Evolutionary conservation across 106 monocot species (phyloP).

Genomic region (Xerophyta viscosa): DNA sequence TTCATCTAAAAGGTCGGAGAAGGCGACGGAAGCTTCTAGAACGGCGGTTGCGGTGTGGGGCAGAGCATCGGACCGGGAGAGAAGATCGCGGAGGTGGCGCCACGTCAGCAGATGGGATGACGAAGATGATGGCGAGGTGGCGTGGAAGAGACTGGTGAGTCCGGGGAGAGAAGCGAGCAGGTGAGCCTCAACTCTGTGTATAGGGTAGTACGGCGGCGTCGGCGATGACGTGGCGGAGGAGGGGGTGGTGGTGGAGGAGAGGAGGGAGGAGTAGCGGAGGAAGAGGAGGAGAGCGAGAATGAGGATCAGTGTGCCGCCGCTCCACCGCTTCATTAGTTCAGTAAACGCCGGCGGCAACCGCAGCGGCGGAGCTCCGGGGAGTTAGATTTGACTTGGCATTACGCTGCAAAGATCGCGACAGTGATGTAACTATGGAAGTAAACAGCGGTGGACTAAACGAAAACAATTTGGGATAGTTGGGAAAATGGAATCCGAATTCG

Average conservation of each 20-base stretch:
- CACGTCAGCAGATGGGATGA: constrained; percentile 31
- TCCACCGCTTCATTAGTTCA: constrained; percentile 60
- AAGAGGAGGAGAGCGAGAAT: constrained; percentile 38
- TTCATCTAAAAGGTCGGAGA: constrained; percentile 25
- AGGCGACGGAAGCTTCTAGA: constrained; percentile 48
- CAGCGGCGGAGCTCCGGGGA: too few relatives aligned
- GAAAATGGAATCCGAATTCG: too few relatives aligned
- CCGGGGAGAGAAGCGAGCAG: constrained; percentile 24
- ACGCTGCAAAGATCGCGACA: too few relatives aligned
- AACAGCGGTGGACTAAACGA: too few relatives aligned
- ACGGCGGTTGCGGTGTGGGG: constrained; percentile 43
- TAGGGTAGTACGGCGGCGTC: not conserved
- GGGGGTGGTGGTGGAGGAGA: constrained; percentile 4
- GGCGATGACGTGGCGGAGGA: constrained; percentile 1
- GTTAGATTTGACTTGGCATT: too few relatives aligned
- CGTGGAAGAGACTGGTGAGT: constrained; percentile 25
- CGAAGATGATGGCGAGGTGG: constrained; percentile 39
- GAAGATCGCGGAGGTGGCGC: constrained; percentile 40
- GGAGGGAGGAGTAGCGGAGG: constrained; percentile 35
- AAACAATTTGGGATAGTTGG: too few relatives aligned
- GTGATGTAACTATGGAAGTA: too few relatives aligned
- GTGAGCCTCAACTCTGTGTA: constrained; percentile 5
- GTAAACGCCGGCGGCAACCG: too few relatives aligned
- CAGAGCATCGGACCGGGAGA: constrained; percentile 60
- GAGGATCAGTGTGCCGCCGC: constrained; percentile 37